Evolutionary conservation across 1,284 basidiomycete genomes (phyloP), one percentile per base, ranked within the genome.

Genomic region (Sanghuangporus weigelae): DNA sequence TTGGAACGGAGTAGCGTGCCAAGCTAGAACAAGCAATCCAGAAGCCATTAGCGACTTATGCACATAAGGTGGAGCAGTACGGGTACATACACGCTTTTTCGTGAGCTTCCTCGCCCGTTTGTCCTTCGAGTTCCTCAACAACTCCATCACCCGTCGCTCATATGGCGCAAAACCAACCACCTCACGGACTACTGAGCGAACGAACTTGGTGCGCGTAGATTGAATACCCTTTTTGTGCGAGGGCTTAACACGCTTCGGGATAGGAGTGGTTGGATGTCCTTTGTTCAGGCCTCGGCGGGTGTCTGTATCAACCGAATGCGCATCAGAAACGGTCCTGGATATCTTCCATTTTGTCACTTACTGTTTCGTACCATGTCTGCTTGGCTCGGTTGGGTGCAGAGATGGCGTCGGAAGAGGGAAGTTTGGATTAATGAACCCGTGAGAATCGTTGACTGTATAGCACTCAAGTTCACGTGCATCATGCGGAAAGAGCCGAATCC

Each of bases 121-220:
- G 79, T 98, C 95, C 93, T 98, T 98, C 70, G 95, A 97, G 89
- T 98, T 99, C 78, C 96, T 89, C 83, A 99, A 81, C 85, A 99
- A 79, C 81, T 99, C 97, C 93, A 99, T 90, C 65, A 99, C 95
- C 70, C 97, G 89, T 75, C 96, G 87, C 86, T 99, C 97, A 79
- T 99, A 99, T 55, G 97, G 93, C 55, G 96, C 94, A 82, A 98
- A 99, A 68, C 97, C 97, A 74, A 90, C 94, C 74, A 97, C 95
- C 84, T 98, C 95, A 71, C 95, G 88, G 73, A 98, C 83, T 68
- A 98, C 84, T 68, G 87, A 90, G 75, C 92, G 90, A 74, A 97
- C 94, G 73, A 98, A 95, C 74, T 89, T 89, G 75, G 89, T 94
- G 81, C 92, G 93, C 71, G 84, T 84, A 64, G 91, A 90, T 75